phyloP scores from a whole-genome alignment of 179 eudicot genomes.

The Dionaea muscipula region DNA sequence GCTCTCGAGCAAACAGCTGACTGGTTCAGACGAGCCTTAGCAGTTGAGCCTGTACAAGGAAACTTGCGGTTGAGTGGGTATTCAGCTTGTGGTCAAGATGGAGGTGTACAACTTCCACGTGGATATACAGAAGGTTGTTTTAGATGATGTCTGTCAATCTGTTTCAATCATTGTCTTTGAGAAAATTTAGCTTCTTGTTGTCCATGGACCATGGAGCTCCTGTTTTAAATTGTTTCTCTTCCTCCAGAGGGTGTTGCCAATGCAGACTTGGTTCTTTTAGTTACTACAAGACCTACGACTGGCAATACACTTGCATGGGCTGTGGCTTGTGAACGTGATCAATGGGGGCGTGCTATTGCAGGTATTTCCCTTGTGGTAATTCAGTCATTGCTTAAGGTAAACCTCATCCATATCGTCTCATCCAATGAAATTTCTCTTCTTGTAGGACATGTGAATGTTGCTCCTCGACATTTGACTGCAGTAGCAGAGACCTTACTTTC shows the following conservation, averaged over 20 bases:
- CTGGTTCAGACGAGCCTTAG: slow-evolving; percentile 81
- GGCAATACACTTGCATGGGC: slow-evolving; percentile 99
- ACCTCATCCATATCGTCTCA: background rate
- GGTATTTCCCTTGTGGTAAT: slow-evolving; percentile 27
- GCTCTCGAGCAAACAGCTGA: slow-evolving; percentile 91
- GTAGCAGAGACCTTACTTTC: slow-evolving; percentile 93
- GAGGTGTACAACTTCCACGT: slow-evolving; percentile 93
- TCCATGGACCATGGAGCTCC: background rate
- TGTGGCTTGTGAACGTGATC: slow-evolving; percentile 97
- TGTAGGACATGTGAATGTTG: slow-evolving; percentile 97
- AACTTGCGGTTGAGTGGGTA: slow-evolving; percentile 92
- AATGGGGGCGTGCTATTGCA: slow-evolving; percentile 98
- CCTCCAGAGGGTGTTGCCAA: slow-evolving; percentile 68
- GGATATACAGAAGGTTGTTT: slow-evolving; percentile 79
- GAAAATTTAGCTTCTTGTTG: background rate
- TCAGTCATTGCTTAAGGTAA: background rate
- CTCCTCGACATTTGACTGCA: slow-evolving; percentile 95
- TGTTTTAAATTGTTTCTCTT: slow-evolving; percentile 9
- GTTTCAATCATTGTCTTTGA: background rate
- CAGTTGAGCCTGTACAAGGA: slow-evolving; percentile 89
- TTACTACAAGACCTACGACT: slow-evolving; percentile 93
- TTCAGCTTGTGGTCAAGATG: slow-evolving; percentile 98
- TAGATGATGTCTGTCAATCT: background rate
- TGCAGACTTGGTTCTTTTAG: slow-evolving; percentile 89
- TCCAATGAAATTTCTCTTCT: slow-evolving; percentile 12